Evolutionary conservation across 169 alveolate species (phyloP).

Genomic region (Cryptosporidium meleagridis): DNA sequence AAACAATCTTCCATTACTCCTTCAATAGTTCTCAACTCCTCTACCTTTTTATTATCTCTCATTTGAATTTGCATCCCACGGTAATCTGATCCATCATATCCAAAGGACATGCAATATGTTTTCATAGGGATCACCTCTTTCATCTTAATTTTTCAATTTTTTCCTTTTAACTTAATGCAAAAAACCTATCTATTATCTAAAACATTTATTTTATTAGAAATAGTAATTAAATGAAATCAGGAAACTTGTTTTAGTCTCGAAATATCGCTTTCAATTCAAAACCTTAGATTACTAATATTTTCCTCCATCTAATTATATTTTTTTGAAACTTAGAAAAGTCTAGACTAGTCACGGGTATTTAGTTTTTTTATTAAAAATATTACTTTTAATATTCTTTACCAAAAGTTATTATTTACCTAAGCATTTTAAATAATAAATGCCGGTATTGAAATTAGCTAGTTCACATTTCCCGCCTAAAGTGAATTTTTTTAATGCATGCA

Average conservation of each 20-base stretch:
- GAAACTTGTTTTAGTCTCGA: background rate
- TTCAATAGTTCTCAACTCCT: slow-evolving; percentile 72
- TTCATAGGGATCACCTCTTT: slow-evolving; percentile 51
- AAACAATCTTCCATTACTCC: slow-evolving; percentile 54
- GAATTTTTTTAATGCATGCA: background rate
- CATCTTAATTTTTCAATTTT: background rate
- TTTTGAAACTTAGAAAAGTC: background rate
- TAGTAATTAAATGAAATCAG: background rate
- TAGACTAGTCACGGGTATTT: background rate
- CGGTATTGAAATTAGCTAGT: background rate
- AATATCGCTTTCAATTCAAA: background rate
- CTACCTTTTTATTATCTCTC: slow-evolving; percentile 57
- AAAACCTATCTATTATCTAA: background rate
- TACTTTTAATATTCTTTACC: background rate
- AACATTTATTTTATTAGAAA: background rate
- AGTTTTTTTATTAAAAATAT: background rate
- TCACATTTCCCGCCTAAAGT: background rate
- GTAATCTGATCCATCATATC: slow-evolving; percentile 84
- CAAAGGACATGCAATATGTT: slow-evolving; percentile 78
- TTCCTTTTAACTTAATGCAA: too few relatives aligned
- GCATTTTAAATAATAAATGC: background rate
- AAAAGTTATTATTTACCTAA: too few relatives aligned
- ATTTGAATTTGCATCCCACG: slow-evolving; percentile 87
- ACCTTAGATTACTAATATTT: background rate
- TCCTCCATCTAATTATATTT: background rate